Conservation (phyloP, 495 filamentous ascomycete genomes). For the Lophiotrema nucula region DNA sequence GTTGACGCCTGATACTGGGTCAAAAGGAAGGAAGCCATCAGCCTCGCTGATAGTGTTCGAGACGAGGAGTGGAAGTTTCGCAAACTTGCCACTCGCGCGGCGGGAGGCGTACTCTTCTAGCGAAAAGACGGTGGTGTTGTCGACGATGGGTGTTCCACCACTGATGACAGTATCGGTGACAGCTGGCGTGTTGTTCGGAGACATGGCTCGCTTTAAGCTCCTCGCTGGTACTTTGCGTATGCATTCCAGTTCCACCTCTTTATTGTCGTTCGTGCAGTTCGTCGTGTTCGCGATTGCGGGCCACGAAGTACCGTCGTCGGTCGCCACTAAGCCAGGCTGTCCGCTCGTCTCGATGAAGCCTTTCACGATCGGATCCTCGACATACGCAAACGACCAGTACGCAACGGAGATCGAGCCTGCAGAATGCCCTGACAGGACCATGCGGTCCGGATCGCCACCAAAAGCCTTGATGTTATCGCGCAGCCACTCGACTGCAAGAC, state of each 20-base stretch:
- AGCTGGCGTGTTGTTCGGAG: conserved; percentile 38
- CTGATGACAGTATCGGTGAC: conserved; percentile 1
- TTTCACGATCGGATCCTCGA: conserved; percentile 7
- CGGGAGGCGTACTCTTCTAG: conserved; percentile 42
- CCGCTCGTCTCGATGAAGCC: conserved; percentile 6
- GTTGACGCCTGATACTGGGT: conserved; percentile 7
- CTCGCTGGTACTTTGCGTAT: conserved; percentile 45
- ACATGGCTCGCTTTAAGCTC: conserved; percentile 38
- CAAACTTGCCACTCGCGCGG: conserved; percentile 33
- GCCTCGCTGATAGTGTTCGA: conserved; percentile 11
- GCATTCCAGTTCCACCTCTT: conserved; percentile 42
- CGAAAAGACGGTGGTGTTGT: conserved; percentile 38
- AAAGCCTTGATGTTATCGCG: conserved; percentile 11
- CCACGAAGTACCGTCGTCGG: conserved; percentile 46
- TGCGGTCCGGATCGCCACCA: conserved; percentile 5
- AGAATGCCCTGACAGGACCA: conserved; percentile 27
- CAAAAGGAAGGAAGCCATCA: neutral
- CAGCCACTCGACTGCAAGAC: conserved; percentile 10
- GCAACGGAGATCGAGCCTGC: neutral
- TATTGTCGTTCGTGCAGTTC: conserved; percentile 38
- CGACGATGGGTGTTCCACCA: neutral
- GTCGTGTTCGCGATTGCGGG: conserved; percentile 44
- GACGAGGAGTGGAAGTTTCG: conserved; percentile 2
- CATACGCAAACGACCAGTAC: conserved; percentile 1
- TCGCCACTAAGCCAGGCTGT: neutral